Evolutionary conservation across 2,329 filamentous ascomycete species (phyloP).

Genomic region (Didymellaceae sp.): DNA sequence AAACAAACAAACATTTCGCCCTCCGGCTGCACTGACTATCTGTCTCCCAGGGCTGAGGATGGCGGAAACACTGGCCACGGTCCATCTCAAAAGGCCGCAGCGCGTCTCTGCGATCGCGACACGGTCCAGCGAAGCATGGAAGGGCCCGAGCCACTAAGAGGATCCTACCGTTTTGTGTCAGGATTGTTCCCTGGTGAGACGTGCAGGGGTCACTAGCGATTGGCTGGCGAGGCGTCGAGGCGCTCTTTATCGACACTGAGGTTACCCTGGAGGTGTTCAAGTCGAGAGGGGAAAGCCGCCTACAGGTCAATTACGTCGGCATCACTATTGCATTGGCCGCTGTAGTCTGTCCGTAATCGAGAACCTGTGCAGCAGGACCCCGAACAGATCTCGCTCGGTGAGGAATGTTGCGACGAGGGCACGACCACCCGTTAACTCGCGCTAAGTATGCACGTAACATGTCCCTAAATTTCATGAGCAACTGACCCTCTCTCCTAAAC

Average conservation of each 20-base stretch:
- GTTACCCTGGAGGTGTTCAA: slow-evolving; percentile 5
- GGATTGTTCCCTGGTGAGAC: slow-evolving; percentile 21
- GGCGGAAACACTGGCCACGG: slow-evolving; percentile 5
- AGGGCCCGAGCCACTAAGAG: slow-evolving; percentile 17
- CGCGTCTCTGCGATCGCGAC: slow-evolving; percentile 2
- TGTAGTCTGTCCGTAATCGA: slow-evolving; percentile 9
- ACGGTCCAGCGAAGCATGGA: slow-evolving; percentile 9
- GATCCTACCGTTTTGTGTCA: slow-evolving; percentile 20
- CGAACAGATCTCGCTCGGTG: slow-evolving; percentile 5
- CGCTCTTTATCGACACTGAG: slow-evolving; percentile 15
- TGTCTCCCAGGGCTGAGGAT: slow-evolving; percentile 1
- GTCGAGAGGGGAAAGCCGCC: slow-evolving; percentile 4
- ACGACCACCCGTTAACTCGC: slow-evolving; percentile 16
- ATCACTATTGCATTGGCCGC: slow-evolving; percentile 1
- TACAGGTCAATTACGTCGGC: slow-evolving; percentile 4
- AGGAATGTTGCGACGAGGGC: slow-evolving; percentile 15
- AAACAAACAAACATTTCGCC: slow-evolving; percentile 2
- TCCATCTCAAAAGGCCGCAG: background rate
- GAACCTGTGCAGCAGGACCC: slow-evolving; percentile 12
- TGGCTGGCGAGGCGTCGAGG: slow-evolving; percentile 16
- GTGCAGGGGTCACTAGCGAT: slow-evolving; percentile 19
- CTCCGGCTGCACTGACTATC: background rate
- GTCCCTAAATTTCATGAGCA: slow-evolving; percentile 22
- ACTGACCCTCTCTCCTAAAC: slow-evolving; percentile 27
- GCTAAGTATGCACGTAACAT: slow-evolving; percentile 20